A percentile compares a stretch with the other conserved stretches of the same genome.
These are phyloP conservation scores for Onygenales sp. DNA, from an alignment of 2,329 filamentous ascomycete species.

Conservation along the genomic window DNA sequence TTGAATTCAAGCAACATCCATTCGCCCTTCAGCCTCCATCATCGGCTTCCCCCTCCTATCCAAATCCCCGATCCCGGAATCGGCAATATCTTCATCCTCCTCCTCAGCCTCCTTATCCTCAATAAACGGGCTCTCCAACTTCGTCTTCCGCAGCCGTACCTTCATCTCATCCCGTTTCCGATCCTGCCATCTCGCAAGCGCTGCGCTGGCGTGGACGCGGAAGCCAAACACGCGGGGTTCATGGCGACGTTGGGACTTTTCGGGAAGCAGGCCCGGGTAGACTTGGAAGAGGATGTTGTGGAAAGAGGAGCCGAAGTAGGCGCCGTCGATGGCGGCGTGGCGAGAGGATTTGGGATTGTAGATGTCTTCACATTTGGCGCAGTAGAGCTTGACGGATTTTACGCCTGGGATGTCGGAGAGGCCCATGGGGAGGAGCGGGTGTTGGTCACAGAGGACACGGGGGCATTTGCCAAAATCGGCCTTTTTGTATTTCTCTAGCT, in stretches of 20 bases:
- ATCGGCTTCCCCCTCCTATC: conserved; percentile 3
- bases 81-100: conserved; percentile 8
- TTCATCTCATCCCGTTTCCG: conserved; percentile 73
- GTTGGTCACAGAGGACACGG: conserved; percentile 85
- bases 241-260: conserved; percentile 78
- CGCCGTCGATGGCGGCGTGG: conserved; percentile 89
- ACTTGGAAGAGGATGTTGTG: conserved; percentile 99
- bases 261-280: conserved; percentile 79
- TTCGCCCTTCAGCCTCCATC: conserved; percentile 2
- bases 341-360: conserved; percentile 98
- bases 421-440: conserved; percentile 90
- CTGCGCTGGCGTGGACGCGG: conserved; percentile 82
- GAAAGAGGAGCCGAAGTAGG: conserved; percentile 96
- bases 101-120: conserved; percentile 50
- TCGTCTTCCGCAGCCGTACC: conserved; percentile 57
- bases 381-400: conserved; percentile 94
- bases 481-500: conserved; percentile 99
- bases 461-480: conserved; percentile 97
- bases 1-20: neutral
- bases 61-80: conserved; percentile 7
- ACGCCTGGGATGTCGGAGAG: conserved; percentile 79
- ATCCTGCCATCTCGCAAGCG: conserved; percentile 86
- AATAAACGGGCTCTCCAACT: conserved; percentile 67
- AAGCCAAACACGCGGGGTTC: conserved; percentile 89
- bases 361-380: conserved; percentile 90